Percentiles rank a stretch among this genome's conserved stretches.
Evolutionary conservation across 2,329 filamentous ascomycete genomes (phyloP).

Genomic region (Talaromyces verruculosus): DNA sequence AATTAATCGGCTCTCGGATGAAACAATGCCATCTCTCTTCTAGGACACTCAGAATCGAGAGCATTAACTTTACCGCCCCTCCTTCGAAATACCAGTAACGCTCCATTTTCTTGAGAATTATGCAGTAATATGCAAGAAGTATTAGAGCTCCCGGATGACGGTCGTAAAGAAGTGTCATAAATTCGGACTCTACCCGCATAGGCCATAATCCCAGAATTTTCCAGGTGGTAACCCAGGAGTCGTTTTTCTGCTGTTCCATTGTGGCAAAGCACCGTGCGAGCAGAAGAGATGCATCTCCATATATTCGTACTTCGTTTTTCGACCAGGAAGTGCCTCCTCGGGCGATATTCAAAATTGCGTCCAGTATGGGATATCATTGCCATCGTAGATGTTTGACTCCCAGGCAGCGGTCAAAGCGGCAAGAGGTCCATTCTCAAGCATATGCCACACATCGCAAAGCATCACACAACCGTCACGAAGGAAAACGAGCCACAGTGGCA

Average conservation of each 20-base stretch:
- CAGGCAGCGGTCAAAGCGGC: conserved; percentile 29
- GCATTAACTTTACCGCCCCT: conserved; percentile 23
- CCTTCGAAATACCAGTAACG: conserved; percentile 40
- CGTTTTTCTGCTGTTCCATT: conserved; percentile 22
- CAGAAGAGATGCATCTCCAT: not conserved
- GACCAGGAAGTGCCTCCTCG: not conserved
- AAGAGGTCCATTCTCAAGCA: conserved; percentile 23
- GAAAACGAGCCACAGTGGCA: conserved; percentile 27
- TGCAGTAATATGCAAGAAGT: conserved; percentile 41
- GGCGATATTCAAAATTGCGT: not conserved
- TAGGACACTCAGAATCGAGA: not conserved
- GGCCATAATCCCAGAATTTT: conserved; percentile 38
- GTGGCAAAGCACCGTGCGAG: not conserved
- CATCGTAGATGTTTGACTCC: not conserved
- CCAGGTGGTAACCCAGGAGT: conserved; percentile 28
- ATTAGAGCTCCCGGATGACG: conserved; percentile 37
- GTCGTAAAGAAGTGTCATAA: conserved; percentile 33
- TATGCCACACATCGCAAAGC: conserved; percentile 27
- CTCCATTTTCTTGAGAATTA: conserved; percentile 37
- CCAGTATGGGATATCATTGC: not conserved
- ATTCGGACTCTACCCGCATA: conserved; percentile 35
- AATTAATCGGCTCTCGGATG: not conserved
- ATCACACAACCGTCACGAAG: conserved; percentile 28
- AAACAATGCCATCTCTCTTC: conserved; percentile 3
- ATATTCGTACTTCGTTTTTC: not conserved